Evolutionary conservation across 2,329 filamentous ascomycete species (phyloP), one percentile per base, ranked within the genome.

Genomic region (Cytospora leucostoma): DNA sequence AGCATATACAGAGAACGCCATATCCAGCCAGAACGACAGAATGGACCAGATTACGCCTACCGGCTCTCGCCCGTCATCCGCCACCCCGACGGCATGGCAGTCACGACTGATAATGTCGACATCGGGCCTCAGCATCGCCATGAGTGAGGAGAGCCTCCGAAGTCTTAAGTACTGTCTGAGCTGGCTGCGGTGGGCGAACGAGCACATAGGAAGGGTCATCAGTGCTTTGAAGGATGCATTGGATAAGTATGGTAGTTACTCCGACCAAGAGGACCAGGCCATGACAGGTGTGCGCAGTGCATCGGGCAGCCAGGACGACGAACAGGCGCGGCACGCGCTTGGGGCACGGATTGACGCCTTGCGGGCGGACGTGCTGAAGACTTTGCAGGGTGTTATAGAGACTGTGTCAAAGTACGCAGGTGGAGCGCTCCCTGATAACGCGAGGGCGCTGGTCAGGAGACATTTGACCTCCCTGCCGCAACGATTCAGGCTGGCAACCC

Each of bases 401-500:
- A 89, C 90, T 7, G 92, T 99, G 0, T 96, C 91, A 62, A 92
- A 89, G 68, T 96, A 97, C 70, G 91, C 93, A 0, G 93, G 93
- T n/a, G 92, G 92, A 47, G 92, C 93, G 0, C 80, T 99, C 2
- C 94, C 95, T 0, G 91, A 95, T 61, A 97, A 97, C 68, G 94
- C 94, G 0, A 83, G 90, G 38, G 83, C 89, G 32, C 84, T 98
- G 17, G 94, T 99, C 13, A 88, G 91, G 65, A 84, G 88, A 13
- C 93, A 97, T 73, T 82, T 98, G 6, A 90, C 91, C 35, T 93
- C 90, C 56, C 82, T 98, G 1, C 94, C 94, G 0, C 88, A 91
- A 72, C 85, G 93, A 34, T 97, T 94, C 80, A 87, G 88, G 66
- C 77, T 92, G 17, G 92, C 91, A 2, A 89, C 82, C 65, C 67